A percentile compares a stretch with the other conserved stretches of the same genome.
These are phyloP conservation scores for Chloranthus sessilifolius DNA, from an alignment of 164 flowering plant species.

Conservation along the genomic window DNA sequence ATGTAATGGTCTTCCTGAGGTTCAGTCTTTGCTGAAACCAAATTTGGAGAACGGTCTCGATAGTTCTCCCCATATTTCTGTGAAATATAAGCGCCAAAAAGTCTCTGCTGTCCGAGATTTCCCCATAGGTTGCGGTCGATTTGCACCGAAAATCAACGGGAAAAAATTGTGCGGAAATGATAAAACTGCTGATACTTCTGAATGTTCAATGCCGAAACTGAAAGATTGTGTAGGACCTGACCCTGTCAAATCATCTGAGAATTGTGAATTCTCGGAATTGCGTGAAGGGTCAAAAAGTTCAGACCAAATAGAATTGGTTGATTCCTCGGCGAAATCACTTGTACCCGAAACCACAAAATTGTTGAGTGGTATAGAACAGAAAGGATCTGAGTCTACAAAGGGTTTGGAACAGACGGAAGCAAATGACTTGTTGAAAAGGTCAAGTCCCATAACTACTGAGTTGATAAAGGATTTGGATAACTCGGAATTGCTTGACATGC, in stretches of 20 bases:
- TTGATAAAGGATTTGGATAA: not conserved
- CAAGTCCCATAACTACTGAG: too few relatives aligned
- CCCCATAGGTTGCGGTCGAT: conserved; percentile 45
- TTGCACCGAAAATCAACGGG: conserved; percentile 2
- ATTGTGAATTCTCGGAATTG: conserved; percentile 1
- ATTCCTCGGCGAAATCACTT: too few relatives aligned
- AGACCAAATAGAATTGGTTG: too few relatives aligned
- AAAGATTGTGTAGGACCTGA: conserved; percentile 4
- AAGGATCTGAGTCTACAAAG: too few relatives aligned
- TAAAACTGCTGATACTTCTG: conserved; percentile 1
- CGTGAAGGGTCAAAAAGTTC: not conserved
- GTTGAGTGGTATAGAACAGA: too few relatives aligned
- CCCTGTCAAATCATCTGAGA: not conserved
- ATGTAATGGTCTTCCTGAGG: too few relatives aligned
- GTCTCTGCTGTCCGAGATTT: conserved; percentile 53
- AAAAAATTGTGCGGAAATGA: not conserved
- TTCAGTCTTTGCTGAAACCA: too few relatives aligned
- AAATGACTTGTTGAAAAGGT: not conserved
- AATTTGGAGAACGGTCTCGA: not conserved
- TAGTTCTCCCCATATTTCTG: conserved; percentile 1
- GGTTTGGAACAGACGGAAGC: not conserved
- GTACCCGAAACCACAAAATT: too few relatives aligned
- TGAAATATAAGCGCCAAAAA: conserved; percentile 41
- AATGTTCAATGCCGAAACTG: not conserved
- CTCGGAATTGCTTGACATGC: conserved; percentile 2